Percentiles rank a stretch among this genome's conserved stretches.
Conservation (phyloP, 1,284 basidiomycete species). For the Leccinum angustisporum region DNA sequence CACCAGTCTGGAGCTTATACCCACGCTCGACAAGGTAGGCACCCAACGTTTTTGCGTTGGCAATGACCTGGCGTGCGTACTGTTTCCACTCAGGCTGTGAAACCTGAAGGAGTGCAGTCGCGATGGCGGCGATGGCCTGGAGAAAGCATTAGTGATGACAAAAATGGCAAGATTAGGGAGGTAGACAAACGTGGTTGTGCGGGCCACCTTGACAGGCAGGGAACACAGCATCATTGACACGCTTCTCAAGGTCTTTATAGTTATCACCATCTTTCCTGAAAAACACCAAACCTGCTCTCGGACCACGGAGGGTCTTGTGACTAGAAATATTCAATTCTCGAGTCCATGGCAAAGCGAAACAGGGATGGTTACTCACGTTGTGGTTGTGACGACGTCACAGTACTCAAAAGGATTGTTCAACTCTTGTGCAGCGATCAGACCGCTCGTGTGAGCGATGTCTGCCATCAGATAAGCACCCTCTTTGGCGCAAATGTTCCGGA, state of each 20-base stretch:
- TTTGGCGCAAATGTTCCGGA: conserved; percentile 82
- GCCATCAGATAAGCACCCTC: conserved; percentile 93
- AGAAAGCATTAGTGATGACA: conserved; percentile 3
- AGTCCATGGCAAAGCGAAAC: neutral
- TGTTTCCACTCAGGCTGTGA: conserved; percentile 88
- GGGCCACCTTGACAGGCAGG: conserved; percentile 99
- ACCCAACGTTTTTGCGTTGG: conserved; percentile 81
- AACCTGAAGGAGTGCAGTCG: conserved; percentile 94
- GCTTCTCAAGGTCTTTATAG: conserved; percentile 84
- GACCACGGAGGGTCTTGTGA: conserved; percentile 99
- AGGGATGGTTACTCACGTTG: conserved; percentile 60
- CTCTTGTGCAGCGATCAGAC: conserved; percentile 92
- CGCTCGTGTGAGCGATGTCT: conserved; percentile 98
- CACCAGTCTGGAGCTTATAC: conserved; percentile 96
- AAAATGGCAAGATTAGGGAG: neutral
- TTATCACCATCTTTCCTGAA: conserved; percentile 93
- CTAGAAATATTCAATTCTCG: conserved; percentile 36
- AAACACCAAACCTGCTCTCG: conserved; percentile 98
- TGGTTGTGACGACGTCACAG: conserved; percentile 97
- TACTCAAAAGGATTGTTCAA: conserved; percentile 93
- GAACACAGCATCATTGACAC: conserved; percentile 98
- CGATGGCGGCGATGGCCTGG: conserved; percentile 93
- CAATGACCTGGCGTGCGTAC: conserved; percentile 94
- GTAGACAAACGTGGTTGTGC: conserved; percentile 89
- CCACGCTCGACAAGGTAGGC: conserved; percentile 71